phyloP scores from a whole-genome alignment of 169 alveolate genomes.

The Theileria sp. region DNA sequence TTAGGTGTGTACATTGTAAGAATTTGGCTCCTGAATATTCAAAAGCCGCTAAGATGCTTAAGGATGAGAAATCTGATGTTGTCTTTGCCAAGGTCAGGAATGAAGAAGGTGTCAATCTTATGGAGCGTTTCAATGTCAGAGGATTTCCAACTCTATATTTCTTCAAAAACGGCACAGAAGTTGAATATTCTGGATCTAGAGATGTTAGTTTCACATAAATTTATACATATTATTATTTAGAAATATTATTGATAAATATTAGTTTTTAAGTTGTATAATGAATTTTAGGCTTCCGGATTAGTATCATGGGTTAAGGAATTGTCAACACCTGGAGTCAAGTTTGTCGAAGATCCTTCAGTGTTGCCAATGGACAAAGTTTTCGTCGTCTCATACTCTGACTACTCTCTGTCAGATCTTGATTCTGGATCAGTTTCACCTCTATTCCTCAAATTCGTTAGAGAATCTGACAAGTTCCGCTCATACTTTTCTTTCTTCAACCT shows the following conservation, averaged over 20 bases:
- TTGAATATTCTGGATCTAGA: slow-evolving; percentile 73
- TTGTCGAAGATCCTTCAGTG: slow-evolving; percentile 29
- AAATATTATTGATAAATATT: neutral
- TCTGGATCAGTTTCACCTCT: slow-evolving; percentile 25
- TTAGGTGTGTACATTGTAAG: slow-evolving; percentile 89
- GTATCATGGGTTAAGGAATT: slow-evolving; percentile 71
- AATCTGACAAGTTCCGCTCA: slow-evolving; percentile 69
- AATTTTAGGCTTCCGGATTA: slow-evolving; percentile 54
- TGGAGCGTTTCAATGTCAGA: slow-evolving; percentile 81
- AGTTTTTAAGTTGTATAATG: neutral
- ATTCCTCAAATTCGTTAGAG: slow-evolving; percentile 56
- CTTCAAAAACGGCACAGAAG: slow-evolving; percentile 77
- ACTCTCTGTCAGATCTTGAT: neutral
- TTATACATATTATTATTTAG: neutral
- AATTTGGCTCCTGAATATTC: slow-evolving; percentile 90
- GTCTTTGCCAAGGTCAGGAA: slow-evolving; percentile 89
- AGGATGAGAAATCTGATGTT: slow-evolving; percentile 76
- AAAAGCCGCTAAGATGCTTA: slow-evolving; percentile 84
- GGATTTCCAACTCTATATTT: slow-evolving; percentile 91
- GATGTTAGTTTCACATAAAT: slow-evolving; percentile 32
- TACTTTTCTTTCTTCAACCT: slow-evolving; percentile 65
- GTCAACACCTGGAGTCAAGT: slow-evolving; percentile 65
- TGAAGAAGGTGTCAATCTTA: slow-evolving; percentile 74
- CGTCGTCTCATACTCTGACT: neutral
- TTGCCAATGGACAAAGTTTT: slow-evolving; percentile 31